Percentiles rank a stretch among this genome's conserved stretches.
Conservation (phyloP, 2,329 filamentous ascomycete genomes). For the Fusarium sp. region DNA sequence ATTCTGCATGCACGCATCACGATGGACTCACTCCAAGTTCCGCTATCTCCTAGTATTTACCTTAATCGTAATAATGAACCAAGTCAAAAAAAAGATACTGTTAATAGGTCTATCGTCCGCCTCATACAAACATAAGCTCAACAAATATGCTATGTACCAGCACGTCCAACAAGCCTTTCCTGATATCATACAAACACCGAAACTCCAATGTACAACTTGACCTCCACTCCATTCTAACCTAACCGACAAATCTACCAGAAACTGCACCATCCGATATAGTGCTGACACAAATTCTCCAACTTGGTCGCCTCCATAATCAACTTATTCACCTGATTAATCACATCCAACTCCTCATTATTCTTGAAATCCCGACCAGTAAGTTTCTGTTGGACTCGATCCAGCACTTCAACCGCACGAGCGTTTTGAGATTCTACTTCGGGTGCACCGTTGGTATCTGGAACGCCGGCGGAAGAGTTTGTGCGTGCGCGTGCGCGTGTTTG, state of each 20-base stretch:
- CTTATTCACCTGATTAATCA: slow-evolving; percentile 92
- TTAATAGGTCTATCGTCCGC: neutral
- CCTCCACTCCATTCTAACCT: too few relatives aligned
- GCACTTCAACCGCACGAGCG: slow-evolving; percentile 88
- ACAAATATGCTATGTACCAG: slow-evolving; percentile 4
- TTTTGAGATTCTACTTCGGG: slow-evolving; percentile 85
- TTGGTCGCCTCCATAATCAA: slow-evolving; percentile 95
- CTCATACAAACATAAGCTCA: neutral
- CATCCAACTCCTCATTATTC: slow-evolving; percentile 82
- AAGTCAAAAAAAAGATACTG: neutral
- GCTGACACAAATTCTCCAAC: slow-evolving; percentile 96
- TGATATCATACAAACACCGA: slow-evolving; percentile 24
- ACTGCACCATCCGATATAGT: slow-evolving; percentile 99
- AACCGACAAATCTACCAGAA: too few relatives aligned
- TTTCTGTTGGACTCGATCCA: slow-evolving; percentile 94
- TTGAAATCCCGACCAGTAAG: slow-evolving; percentile 94
- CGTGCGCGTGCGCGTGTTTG: slow-evolving; percentile 64
- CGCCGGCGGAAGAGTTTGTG: slow-evolving; percentile 67
- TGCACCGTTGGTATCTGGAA: slow-evolving; percentile 52
- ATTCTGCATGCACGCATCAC: too few relatives aligned
- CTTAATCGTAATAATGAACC: neutral
- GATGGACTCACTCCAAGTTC: neutral
- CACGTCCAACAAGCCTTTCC: slow-evolving; percentile 30
- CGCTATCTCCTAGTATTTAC: neutral
- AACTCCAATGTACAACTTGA: slow-evolving; percentile 40